Conservation (phyloP, 768 basidiomycete species). For the Mycena amicta region DNA sequence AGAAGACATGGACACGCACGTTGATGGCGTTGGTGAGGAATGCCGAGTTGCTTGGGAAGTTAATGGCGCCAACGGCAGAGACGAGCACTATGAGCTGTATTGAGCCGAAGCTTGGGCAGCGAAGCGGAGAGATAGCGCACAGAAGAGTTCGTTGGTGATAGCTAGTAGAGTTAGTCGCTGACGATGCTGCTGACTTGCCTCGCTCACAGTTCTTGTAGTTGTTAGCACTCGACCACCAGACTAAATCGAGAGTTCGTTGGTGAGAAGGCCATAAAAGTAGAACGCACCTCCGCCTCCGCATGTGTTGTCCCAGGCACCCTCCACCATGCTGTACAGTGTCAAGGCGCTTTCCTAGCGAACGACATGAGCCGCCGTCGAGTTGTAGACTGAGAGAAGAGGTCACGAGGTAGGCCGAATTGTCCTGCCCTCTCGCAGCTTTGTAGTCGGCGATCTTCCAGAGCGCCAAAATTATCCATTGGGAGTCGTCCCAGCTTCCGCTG, state of each 20-base stretch:
- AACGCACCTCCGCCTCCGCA: slow-evolving; percentile 55
- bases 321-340: slow-evolving; percentile 52
- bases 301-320: slow-evolving; percentile 48
- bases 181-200: neutral
- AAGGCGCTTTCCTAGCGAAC: slow-evolving; percentile 44
- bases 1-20: slow-evolving; percentile 26
- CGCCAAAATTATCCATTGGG: slow-evolving; percentile 58
- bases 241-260: slow-evolving; percentile 26
- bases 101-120: neutral
- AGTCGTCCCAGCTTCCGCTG: slow-evolving; percentile 55
- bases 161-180: slow-evolving; percentile 25
- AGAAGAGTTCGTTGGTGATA: slow-evolving; percentile 60
- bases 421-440: slow-evolving; percentile 43
- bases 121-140: neutral
- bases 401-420: slow-evolving; percentile 32
- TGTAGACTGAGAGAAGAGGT: no score
- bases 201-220: slow-evolving; percentile 50
- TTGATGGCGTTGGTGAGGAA: slow-evolving; percentile 54
- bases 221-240: slow-evolving; percentile 62
- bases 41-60: slow-evolving; percentile 33
- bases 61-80: slow-evolving; percentile 50
- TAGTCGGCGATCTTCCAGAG: slow-evolving; percentile 63
- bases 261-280: neutral
- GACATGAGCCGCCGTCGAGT: no score
- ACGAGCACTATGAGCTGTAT: slow-evolving; percentile 34